A percentile compares a stretch with the other conserved stretches of the same genome.
Conservation (phyloP, 768 basidiomycete species). For the Phallus indusiatus region DNA sequence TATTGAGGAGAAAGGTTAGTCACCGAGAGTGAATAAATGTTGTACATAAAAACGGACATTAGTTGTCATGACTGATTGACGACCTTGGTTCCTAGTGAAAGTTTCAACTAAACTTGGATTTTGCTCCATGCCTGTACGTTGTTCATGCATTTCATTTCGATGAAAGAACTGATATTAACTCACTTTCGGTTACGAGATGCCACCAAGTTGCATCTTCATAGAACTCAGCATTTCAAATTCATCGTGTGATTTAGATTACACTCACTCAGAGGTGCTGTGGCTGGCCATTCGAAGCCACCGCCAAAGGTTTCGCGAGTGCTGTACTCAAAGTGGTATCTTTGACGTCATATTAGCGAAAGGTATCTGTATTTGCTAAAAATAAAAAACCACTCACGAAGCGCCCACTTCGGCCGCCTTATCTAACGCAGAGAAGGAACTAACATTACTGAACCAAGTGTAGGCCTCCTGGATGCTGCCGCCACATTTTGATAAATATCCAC, state of each 20-base stretch:
- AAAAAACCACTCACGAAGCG: constrained; percentile 10
- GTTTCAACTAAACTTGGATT: constrained; percentile 13
- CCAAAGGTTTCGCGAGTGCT: constrained; percentile 17
- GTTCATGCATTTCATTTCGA: not conserved
- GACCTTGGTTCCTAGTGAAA: constrained; percentile 18
- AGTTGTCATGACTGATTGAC: constrained; percentile 11
- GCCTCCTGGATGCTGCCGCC: constrained; percentile 19
- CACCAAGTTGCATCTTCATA: constrained; percentile 17
- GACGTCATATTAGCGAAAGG: not conserved
- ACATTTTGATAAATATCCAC: not conserved
- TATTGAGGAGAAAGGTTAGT: not conserved
- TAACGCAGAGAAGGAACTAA: constrained; percentile 14
- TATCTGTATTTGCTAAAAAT: not conserved
- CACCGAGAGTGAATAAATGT: not conserved
- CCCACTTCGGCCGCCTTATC: constrained; percentile 15
- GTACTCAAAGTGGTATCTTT: constrained; percentile 19
- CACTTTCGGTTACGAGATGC: constrained; percentile 16
- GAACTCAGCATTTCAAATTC: constrained; percentile 13
- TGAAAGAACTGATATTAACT: not conserved
- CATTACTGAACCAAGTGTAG: constrained; percentile 21
- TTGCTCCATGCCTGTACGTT: constrained; percentile 10
- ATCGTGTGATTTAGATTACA: constrained; percentile 12
- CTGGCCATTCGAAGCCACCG: constrained; percentile 1
- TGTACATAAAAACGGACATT: not conserved
- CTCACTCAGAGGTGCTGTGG: constrained; percentile 2